phyloP scores from a whole-genome alignment of 768 basidiomycete species.

The Lactarius vividus region DNA sequence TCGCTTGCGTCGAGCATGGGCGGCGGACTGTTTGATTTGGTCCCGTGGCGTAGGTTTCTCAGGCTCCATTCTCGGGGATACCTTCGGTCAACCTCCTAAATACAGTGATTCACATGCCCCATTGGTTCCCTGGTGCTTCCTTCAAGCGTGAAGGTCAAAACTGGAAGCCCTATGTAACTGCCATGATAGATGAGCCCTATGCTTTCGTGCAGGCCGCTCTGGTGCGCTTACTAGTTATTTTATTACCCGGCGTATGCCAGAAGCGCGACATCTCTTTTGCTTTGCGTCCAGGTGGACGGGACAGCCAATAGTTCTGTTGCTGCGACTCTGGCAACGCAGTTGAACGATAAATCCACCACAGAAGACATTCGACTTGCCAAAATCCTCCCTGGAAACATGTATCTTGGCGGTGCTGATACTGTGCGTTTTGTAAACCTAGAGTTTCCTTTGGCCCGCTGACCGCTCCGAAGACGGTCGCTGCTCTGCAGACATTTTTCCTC shows the following conservation, averaged over 20 bases:
- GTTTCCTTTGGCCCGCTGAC: background rate
- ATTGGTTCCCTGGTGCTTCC: slow-evolving; percentile 13
- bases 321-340: background rate
- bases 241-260: background rate
- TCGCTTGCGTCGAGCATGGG: slow-evolving; percentile 18
- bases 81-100: background rate
- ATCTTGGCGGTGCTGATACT: slow-evolving; percentile 18
- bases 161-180: background rate
- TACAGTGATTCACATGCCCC: slow-evolving; percentile 8
- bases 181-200: slow-evolving; percentile 9
- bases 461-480: slow-evolving; percentile 19
- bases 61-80: background rate
- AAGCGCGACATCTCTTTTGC: background rate
- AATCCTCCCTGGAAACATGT: background rate
- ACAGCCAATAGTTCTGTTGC: slow-evolving; percentile 1
- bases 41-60: slow-evolving; percentile 17
- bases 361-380: background rate
- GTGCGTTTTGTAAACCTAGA: slow-evolving; percentile 14
- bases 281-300: background rate
- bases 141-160: slow-evolving; percentile 5
- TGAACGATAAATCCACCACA: background rate
- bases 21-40: slow-evolving; percentile 27
- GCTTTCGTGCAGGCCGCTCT: slow-evolving; percentile 3
- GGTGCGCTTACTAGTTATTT: background rate
- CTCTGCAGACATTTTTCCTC: slow-evolving; percentile 17